Conservation (phyloP, 495 filamentous ascomycete genomes). For the Chlorociboria aeruginascens region DNA sequence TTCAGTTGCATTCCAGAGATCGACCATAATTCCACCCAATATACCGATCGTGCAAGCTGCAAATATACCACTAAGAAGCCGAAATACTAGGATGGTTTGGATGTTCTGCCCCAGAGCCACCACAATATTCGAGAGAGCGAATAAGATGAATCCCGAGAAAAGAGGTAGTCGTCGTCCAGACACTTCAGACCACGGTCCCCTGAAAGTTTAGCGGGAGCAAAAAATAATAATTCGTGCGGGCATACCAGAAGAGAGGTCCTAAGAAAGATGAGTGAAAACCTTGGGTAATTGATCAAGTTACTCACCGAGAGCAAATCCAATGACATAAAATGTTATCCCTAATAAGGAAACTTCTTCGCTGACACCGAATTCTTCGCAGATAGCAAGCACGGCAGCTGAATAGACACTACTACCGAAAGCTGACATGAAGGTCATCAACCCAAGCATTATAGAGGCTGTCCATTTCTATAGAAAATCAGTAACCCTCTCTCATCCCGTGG, state of each 20-base stretch:
- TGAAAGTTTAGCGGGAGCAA: neutral
- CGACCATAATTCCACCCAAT: constrained; percentile 61
- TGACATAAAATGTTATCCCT: constrained; percentile 19
- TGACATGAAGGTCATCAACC: constrained; percentile 42
- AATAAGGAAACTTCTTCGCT: constrained; percentile 16
- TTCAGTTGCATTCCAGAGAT: constrained; percentile 66
- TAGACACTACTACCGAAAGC: constrained; percentile 15
- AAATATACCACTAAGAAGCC: constrained; percentile 53
- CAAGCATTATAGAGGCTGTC: constrained; percentile 40
- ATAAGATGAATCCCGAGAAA: constrained; percentile 43
- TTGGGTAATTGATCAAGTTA: neutral
- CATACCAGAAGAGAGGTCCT: too few relatives aligned
- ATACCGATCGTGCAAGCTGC: constrained; percentile 53
- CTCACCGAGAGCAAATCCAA: constrained; percentile 20
- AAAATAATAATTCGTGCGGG: too few relatives aligned
- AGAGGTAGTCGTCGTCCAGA: constrained; percentile 42
- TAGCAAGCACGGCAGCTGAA: constrained; percentile 11
- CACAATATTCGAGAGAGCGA: constrained; percentile 51
- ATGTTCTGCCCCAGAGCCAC: constrained; percentile 48
- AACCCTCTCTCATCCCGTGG: too few relatives aligned
- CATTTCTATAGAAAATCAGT: constrained; percentile 40
- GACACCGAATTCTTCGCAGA: constrained; percentile 8
- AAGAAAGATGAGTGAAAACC: neutral
- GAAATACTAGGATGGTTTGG: constrained; percentile 48
- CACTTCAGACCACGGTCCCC: constrained; percentile 12